phyloP scores from a whole-genome alignment of 2,329 filamentous ascomycete species.

The Aspergillus sojae region DNA sequence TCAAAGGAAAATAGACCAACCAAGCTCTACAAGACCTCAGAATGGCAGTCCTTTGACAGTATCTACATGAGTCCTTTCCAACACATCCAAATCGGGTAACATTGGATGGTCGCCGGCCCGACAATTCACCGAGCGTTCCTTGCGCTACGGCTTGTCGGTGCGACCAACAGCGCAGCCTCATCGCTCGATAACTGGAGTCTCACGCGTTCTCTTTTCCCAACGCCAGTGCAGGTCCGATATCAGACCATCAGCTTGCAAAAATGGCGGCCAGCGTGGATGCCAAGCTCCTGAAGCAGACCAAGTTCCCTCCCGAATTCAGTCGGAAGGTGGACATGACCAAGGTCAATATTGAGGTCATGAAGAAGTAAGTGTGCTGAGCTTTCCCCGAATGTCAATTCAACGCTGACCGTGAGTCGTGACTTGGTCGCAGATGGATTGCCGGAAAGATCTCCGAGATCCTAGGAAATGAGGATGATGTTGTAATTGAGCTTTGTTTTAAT shows the following conservation, averaged over 20 bases:
- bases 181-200: slow-evolving; percentile 11
- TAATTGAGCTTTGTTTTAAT: slow-evolving; percentile 79
- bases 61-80: not conserved
- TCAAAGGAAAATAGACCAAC: not conserved
- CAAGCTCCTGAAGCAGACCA: slow-evolving; percentile 86
- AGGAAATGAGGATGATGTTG: slow-evolving; percentile 91
- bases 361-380: slow-evolving; percentile 68
- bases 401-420: slow-evolving; percentile 10
- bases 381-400: slow-evolving; percentile 16
- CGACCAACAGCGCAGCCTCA: slow-evolving; percentile 16
- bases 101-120: slow-evolving; percentile 19
- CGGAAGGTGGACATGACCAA: slow-evolving; percentile 97
- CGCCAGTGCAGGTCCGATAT: not conserved
- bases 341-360: slow-evolving; percentile 96
- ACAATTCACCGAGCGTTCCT: slow-evolving; percentile 6
- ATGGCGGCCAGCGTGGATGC: slow-evolving; percentile 87
- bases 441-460: slow-evolving; percentile 83
- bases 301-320: slow-evolving; percentile 90
- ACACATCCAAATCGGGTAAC: slow-evolving; percentile 5
- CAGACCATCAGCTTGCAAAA: slow-evolving; percentile 38
- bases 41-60: not conserved
- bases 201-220: slow-evolving; percentile 5
- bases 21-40: not conserved
- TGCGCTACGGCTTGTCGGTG: not conserved
- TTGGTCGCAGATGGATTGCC: slow-evolving; percentile 80